Evolutionary conservation across 371 early-diverging fungal species (phyloP).

Genomic region (Umbelopsis sp.): DNA sequence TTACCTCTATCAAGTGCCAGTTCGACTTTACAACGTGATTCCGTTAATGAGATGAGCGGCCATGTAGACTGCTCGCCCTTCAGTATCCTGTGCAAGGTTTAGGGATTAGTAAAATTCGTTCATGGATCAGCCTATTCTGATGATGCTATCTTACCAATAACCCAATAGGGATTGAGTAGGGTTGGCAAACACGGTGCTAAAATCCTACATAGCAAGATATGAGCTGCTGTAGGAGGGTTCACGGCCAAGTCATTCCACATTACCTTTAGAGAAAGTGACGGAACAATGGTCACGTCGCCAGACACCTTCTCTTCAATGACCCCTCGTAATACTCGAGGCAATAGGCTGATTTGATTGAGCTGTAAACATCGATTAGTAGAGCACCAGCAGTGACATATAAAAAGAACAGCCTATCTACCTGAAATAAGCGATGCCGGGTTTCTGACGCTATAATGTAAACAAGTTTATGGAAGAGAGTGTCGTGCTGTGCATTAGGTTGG

Average conservation of each 20-base stretch:
- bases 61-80: slow-evolving; percentile 87
- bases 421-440: slow-evolving; percentile 62
- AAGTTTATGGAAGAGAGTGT: slow-evolving; percentile 44
- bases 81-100: slow-evolving; percentile 49
- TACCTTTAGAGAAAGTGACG: slow-evolving; percentile 51
- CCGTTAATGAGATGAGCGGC: slow-evolving; percentile 77
- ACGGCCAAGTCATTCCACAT: slow-evolving; percentile 6
- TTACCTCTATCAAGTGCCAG: slow-evolving; percentile 67
- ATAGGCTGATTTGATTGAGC: slow-evolving; percentile 60
- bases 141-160: slow-evolving; percentile 55
- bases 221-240: background rate
- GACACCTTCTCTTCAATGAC: slow-evolving; percentile 68
- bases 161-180: slow-evolving; percentile 72
- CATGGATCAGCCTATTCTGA: background rate
- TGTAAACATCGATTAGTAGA: slow-evolving; percentile 21
- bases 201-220: slow-evolving; percentile 49
- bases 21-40: slow-evolving; percentile 77
- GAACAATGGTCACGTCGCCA: slow-evolving; percentile 71
- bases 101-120: background rate
- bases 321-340: slow-evolving; percentile 60
- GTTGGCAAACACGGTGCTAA: slow-evolving; percentile 73
- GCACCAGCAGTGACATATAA: background rate
- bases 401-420: slow-evolving; percentile 36
- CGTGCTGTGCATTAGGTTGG: slow-evolving; percentile 53
- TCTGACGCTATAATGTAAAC: slow-evolving; percentile 61